phyloP scores from a whole-genome alignment of 495 filamentous ascomycete species.

The Penicillium herquei region DNA sequence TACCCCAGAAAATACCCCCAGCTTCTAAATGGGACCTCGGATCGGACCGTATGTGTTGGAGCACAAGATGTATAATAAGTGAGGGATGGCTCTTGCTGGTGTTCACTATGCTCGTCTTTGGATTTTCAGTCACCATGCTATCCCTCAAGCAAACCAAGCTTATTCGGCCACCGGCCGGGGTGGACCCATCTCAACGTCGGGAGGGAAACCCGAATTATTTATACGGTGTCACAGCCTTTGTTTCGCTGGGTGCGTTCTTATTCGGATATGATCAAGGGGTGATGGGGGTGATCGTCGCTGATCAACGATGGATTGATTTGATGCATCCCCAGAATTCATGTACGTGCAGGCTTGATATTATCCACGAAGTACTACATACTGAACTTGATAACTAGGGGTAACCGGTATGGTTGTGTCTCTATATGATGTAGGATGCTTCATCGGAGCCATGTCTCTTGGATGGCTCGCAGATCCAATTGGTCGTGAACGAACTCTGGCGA shows the following conservation, averaged over 20 bases:
- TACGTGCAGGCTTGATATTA: neutral
- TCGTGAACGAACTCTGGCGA: constrained; percentile 68
- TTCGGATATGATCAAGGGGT: constrained; percentile 65
- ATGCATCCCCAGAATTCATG: constrained; percentile 23
- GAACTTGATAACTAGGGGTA: constrained; percentile 12
- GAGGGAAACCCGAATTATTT: constrained; percentile 10
- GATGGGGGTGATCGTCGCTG: constrained; percentile 68
- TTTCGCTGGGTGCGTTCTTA: constrained; percentile 63
- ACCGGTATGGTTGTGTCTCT: constrained; percentile 39
- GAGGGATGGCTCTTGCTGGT: neutral
- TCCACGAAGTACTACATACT: neutral
- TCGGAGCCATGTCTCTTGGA: constrained; percentile 62
- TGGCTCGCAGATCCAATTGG: constrained; percentile 70
- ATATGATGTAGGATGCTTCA: constrained; percentile 58
- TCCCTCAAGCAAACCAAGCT: constrained; percentile 18
- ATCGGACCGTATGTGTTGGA: neutral
- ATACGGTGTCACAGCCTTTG: constrained; percentile 35
- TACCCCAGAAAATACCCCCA: neutral
- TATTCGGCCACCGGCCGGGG: constrained; percentile 16
- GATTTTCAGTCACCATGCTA: constrained; percentile 2
- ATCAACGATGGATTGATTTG: constrained; percentile 22
- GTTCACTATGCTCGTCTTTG: neutral
- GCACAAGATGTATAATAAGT: neutral
- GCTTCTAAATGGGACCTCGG: neutral
- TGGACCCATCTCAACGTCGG: neutral